phyloP scores from a whole-genome alignment of 768 basidiomycete species.

The Phlebiopsis gigantea region DNA sequence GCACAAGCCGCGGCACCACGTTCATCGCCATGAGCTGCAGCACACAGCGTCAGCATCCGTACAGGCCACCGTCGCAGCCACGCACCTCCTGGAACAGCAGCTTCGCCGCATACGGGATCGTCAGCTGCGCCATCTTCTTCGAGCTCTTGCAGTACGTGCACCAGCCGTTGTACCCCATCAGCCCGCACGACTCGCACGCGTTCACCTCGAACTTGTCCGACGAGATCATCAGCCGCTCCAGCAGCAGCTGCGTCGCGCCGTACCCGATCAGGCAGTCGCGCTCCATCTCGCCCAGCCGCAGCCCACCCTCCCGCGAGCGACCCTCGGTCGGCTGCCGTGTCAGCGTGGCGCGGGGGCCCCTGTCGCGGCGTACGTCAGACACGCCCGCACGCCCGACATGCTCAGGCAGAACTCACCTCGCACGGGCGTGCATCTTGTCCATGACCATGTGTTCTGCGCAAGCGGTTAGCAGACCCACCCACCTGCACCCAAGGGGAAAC shows the following conservation, averaged over 20 bases:
- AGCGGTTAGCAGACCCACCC: not conserved
- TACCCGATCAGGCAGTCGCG: conserved; percentile 97
- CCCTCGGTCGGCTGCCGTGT: conserved; percentile 99
- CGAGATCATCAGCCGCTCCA: conserved; percentile 98
- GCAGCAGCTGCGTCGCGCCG: conserved; percentile 93
- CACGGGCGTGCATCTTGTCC: conserved; percentile 99
- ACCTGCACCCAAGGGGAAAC: not conserved
- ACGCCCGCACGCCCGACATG: not conserved
- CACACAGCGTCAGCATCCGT: not conserved
- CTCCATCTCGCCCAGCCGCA: conserved; percentile 98
- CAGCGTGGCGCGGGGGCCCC: conserved; percentile 92
- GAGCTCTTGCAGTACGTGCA: conserved; percentile 98
- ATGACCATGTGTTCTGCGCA: conserved; percentile 96
- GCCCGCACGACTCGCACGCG: conserved; percentile 89
- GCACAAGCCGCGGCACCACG: conserved; percentile 81
- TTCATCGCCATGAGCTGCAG: conserved; percentile 94
- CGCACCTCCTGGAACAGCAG: conserved; percentile 84
- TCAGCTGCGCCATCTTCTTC: conserved; percentile 92
- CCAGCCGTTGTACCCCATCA: conserved; percentile 95
- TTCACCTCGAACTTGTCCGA: conserved; percentile 98
- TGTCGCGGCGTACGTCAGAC: conserved; percentile 24
- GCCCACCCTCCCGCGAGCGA: conserved; percentile 93
- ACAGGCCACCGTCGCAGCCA: conserved; percentile 6
- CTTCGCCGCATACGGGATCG: conserved; percentile 96
- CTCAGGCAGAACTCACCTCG: conserved; percentile 49